Evolutionary conservation across 441 rosid genomes (phyloP).

Genomic region (Viola pubescens): DNA sequence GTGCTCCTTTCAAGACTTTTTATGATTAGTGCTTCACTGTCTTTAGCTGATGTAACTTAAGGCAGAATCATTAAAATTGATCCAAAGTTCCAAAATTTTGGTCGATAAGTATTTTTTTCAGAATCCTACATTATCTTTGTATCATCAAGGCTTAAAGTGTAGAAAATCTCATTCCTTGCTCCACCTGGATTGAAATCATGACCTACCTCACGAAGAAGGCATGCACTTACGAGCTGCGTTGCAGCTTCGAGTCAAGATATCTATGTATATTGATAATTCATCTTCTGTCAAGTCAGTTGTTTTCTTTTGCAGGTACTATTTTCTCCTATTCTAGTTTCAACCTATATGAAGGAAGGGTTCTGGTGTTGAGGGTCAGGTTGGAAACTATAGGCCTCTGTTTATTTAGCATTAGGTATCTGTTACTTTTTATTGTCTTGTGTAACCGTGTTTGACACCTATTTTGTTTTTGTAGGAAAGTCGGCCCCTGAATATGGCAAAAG

Average conservation of each 20-base stretch:
- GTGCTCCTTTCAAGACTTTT: not conserved
- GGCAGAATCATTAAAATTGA: not conserved
- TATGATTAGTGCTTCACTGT: not conserved
- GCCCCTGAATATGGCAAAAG: not conserved
- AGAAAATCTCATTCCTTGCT: no score
- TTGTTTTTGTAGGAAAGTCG: not conserved
- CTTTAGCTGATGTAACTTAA: not conserved
- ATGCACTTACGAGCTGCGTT: no score
- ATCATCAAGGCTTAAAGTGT: no score
- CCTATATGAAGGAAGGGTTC: not conserved
- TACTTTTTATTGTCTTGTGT: not conserved
- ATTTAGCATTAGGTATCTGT: not conserved
- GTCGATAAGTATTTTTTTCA: no score
- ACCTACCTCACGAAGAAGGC: no score
- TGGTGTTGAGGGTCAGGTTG: not conserved
- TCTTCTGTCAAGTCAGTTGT: not conserved
- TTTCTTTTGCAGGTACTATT: not conserved
- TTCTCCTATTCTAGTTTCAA: conserved; percentile 4
- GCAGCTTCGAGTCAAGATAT: no score
- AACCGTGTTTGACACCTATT: not conserved
- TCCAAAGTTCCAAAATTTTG: not conserved
- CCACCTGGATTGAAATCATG: no score
- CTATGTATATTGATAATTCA: not conserved
- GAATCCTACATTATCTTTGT: no score
- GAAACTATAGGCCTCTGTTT: not conserved